phyloP scores from a whole-genome alignment of 208 protist species.

The Acanthamoeba sp. region DNA sequence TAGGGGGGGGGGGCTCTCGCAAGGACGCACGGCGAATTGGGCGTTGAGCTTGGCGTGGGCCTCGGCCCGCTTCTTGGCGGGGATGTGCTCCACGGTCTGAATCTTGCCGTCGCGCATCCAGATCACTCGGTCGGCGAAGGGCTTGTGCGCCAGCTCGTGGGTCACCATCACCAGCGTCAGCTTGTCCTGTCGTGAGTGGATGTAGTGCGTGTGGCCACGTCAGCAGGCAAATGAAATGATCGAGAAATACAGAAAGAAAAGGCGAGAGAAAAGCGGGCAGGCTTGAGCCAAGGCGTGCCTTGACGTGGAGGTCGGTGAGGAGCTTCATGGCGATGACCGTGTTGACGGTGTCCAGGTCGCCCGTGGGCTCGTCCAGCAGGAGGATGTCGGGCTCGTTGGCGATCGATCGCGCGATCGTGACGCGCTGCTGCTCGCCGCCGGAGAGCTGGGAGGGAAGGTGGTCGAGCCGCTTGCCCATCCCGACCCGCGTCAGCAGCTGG shows the following conservation, averaged over 20 bases:
- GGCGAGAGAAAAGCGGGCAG: no score
- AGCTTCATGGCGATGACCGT: conserved; percentile 96
- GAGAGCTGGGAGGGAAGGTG: conserved; percentile 96
- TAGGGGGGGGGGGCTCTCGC: neutral
- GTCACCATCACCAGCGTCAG: conserved; percentile 98
- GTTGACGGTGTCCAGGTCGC: conserved; percentile 97
- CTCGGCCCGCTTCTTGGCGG: neutral
- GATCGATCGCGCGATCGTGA: conserved; percentile 96
- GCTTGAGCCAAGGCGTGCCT: neutral
- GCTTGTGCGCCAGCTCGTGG: conserved; percentile 97
- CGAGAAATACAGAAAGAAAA: no score
- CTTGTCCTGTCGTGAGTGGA: conserved; percentile 63
- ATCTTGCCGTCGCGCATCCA: conserved; percentile 97
- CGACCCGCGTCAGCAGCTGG: conserved; percentile 92
- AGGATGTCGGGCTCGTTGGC: conserved; percentile 95
- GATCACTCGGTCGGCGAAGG: conserved; percentile 94
- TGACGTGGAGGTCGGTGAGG: conserved; percentile 86
- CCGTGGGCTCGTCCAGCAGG: conserved; percentile 97
- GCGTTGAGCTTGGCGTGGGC: conserved; percentile 13
- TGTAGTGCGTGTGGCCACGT: neutral
- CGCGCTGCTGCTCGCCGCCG: conserved; percentile 97
- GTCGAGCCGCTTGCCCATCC: conserved; percentile 92
- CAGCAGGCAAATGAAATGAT: neutral
- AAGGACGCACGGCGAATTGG: neutral
- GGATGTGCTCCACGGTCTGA: conserved; percentile 23